Conservation (phyloP, 345 rosid genomes). For the Fremontodendron californicum region DNA sequence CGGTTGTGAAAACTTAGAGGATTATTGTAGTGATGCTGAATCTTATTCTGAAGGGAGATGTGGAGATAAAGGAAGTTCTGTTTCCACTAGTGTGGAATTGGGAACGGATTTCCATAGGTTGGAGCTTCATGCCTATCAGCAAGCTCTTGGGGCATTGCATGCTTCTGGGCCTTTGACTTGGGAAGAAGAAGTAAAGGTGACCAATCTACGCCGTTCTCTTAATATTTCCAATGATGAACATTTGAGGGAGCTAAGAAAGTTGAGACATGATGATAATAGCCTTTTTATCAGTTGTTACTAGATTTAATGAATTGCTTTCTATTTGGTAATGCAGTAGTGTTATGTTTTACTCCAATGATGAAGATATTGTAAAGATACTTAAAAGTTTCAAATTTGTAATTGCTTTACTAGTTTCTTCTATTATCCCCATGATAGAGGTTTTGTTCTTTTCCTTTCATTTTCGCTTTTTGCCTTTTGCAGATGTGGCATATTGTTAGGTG, state of each 20-base stretch:
- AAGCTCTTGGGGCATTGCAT: slow-evolving; percentile 46
- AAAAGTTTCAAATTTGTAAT: background rate
- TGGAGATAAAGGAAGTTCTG: slow-evolving; percentile 24
- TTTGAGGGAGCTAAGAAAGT: slow-evolving; percentile 61
- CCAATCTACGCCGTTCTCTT: slow-evolving; percentile 65
- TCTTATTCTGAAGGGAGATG: slow-evolving; percentile 26
- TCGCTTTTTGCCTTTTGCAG: background rate
- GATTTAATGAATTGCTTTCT: background rate
- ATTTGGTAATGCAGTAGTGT: background rate
- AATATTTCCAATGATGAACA: slow-evolving; percentile 77
- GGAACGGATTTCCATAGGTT: slow-evolving; percentile 52
- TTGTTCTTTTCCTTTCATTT: background rate
- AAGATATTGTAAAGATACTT: background rate
- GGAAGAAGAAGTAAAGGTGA: slow-evolving; percentile 76
- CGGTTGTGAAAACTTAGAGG: slow-evolving; percentile 29
- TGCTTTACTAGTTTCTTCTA: background rate
- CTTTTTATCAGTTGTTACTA: background rate
- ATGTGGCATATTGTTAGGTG: background rate
- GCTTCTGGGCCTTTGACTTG: slow-evolving; percentile 70
- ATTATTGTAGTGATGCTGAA: slow-evolving; percentile 47
- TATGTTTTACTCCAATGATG: background rate
- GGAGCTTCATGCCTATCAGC: slow-evolving; percentile 58
- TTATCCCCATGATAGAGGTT: background rate
- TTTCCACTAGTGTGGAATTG: slow-evolving; percentile 33
- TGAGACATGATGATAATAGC: slow-evolving; percentile 19